Conservation (phyloP, 352 stramenopile genomes). For the Globisporangium yorkense region DNA sequence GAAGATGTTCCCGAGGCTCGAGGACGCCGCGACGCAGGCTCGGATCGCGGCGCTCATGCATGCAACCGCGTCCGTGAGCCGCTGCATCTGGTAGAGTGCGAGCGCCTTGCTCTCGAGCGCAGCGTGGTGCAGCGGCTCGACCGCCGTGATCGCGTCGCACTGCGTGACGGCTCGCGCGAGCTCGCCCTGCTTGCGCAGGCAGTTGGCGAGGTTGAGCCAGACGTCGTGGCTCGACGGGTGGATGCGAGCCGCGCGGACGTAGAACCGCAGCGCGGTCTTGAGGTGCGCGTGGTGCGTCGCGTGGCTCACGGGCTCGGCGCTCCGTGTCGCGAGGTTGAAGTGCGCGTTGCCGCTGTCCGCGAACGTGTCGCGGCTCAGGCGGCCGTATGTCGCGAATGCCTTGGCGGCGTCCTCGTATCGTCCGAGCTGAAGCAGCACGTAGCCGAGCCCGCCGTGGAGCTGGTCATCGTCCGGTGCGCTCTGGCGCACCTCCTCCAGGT, state of each 20-base stretch:
- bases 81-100: conserved; percentile 42
- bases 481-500: conserved; percentile 65
- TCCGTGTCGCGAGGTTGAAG: conserved; percentile 54
- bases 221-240: conserved; percentile 56
- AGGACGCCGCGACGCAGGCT: conserved; percentile 48
- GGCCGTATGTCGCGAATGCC: conserved; percentile 57
- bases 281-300: conserved; percentile 33
- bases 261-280: conserved; percentile 55
- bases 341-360: conserved; percentile 72
- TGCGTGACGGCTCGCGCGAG: conserved; percentile 38
- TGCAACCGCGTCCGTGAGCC: conserved; percentile 33
- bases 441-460: conserved; percentile 54
- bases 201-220: conserved; percentile 65
- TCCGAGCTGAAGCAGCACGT: conserved; percentile 64
- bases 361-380: conserved; percentile 55
- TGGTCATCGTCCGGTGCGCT: conserved; percentile 66
- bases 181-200: conserved; percentile 44
- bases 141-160: conserved; percentile 37
- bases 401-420: conserved; percentile 57
- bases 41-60: conserved; percentile 57
- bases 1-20: conserved; percentile 54
- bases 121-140: conserved; percentile 42
- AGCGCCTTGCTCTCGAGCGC: conserved; percentile 58
- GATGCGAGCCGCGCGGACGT: conserved; percentile 50
- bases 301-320: conserved; percentile 27